Base-by-base conservation (phyloP, 805 yeast genomes). In the Diddensiella caesifluorescens region DNA sequence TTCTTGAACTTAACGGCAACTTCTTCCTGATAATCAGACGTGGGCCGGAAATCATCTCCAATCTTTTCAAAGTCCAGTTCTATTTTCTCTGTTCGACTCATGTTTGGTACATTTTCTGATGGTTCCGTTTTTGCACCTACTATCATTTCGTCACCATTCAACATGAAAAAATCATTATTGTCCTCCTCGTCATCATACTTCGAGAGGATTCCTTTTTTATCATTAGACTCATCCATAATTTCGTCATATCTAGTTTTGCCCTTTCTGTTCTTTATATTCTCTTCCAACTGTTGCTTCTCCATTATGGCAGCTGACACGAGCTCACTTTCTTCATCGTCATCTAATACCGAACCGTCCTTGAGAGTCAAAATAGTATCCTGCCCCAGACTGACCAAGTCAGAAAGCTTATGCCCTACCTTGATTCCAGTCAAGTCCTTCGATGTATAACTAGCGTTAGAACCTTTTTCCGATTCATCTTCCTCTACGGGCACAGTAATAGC, bases 301-400 rank as follows among this genome's bases (percentile, higher is more conserved):
- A 60, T 64, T 16, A 62, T 42, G n/a, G 51, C 58, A n/a, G 68
- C 72, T 39, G 75, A 68, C 22, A 57, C 66, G 22, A 79, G 63
- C 27, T 48, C 59, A 35, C 54, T 60, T 10, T 59, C 64, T 5
- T 59, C 64, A 19, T 61, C 64, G 1, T 51, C 57, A 25, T 48
- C 56, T 18, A 54, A 25, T 3, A 63, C 63, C 6, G 59, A 63
- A 13, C 58, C 58, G 23, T 79, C 85, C 36, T 75, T 70, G 38
- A 83, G 62, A 0, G 88, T 82, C 39, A 83, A 61, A 2, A 81
- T 64, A 3, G 70, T 64, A 21, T 66, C 70, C 3, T 62, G 56
- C 4, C 68, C 65, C n/a, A 61, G 49, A 1, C 70, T 49, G 2
- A 53, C 49, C 7, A 79, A 53, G n/a, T 70, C 71, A n/a, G 54